phyloP scores from a whole-genome alignment of 805 yeast genomes.

The Metschnikowia kofuensis region DNA sequence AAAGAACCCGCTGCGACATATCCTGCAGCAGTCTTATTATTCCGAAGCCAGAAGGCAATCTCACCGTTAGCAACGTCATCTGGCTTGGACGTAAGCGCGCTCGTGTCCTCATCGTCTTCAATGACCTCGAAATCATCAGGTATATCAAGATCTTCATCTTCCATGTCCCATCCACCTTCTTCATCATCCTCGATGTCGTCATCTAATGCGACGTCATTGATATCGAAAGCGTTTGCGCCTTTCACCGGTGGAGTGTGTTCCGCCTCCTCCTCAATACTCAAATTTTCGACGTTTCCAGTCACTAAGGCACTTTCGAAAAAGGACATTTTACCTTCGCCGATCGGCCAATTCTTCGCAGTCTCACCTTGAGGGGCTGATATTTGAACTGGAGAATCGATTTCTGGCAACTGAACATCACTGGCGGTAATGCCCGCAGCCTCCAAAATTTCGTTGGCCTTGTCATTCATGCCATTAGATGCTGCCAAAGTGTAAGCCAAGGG shows the following conservation, averaged over 20 bases:
- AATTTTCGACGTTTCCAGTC: constrained; percentile 67
- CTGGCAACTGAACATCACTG: constrained; percentile 64
- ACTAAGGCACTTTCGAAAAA: constrained; percentile 82
- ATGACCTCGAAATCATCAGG: constrained; percentile 34
- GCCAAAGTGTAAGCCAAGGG: constrained; percentile 95
- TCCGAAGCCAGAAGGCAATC: constrained; percentile 77
- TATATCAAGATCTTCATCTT: constrained; percentile 74
- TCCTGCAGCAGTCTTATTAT: constrained; percentile 85
- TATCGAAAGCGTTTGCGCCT: constrained; percentile 14
- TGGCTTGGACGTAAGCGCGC: constrained; percentile 3
- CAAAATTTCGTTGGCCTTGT: constrained; percentile 68
- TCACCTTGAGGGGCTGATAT: constrained; percentile 48
- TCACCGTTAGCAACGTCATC: constrained; percentile 50
- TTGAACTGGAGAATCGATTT: constrained; percentile 37
- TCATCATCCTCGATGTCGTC: constrained; percentile 51
- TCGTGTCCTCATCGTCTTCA: constrained; percentile 15
- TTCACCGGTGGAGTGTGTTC: not conserved
- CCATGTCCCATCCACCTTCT: constrained; percentile 78
- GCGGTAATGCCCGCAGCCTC: constrained; percentile 65
- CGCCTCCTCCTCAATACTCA: constrained; percentile 45
- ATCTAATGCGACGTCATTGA: constrained; percentile 14
- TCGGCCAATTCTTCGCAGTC: constrained; percentile 72
- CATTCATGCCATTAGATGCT: constrained; percentile 76
- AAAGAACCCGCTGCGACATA: constrained; percentile 96
- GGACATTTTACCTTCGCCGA: constrained; percentile 66